phyloP scores from a whole-genome alignment of 495 filamentous ascomycete species.

The Penicillium maclennaniae region DNA sequence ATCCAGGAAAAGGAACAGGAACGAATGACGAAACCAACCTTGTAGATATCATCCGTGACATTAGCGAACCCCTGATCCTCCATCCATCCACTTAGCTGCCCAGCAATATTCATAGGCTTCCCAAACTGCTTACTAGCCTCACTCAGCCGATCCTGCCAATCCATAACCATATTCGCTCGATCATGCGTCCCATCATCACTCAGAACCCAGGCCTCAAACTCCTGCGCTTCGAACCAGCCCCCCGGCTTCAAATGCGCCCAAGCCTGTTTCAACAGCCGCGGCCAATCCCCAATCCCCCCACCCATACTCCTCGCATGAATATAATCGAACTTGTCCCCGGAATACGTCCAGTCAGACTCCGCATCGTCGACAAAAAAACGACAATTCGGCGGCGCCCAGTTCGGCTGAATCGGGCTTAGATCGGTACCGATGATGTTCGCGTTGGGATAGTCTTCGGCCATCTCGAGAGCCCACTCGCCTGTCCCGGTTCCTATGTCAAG shows the following conservation, averaged over 20 bases:
- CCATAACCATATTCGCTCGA: constrained; percentile 18
- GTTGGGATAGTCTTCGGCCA: constrained; percentile 54
- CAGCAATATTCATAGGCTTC: constrained; percentile 35
- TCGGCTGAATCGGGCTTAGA: constrained; percentile 53
- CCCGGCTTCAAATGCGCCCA: constrained; percentile 46
- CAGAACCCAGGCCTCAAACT: constrained; percentile 37
- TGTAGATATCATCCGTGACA: constrained; percentile 37
- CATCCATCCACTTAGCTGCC: constrained; percentile 25
- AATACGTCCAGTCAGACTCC: constrained; percentile 47
- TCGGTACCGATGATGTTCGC: constrained; percentile 62
- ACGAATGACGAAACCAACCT: constrained; percentile 23
- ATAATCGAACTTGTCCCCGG: constrained; percentile 41
- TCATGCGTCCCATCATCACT: constrained; percentile 40
- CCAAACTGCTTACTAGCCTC: constrained; percentile 36
- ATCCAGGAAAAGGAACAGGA: no score
- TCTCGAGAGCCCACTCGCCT: constrained; percentile 60
- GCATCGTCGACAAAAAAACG: constrained; percentile 49
- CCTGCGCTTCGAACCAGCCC: constrained; percentile 54
- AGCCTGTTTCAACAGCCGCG: constrained; percentile 31
- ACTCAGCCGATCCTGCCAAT: constrained; percentile 28
- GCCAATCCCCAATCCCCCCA: constrained; percentile 46
- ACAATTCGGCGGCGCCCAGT: constrained; percentile 47
- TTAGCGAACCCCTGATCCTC: constrained; percentile 31
- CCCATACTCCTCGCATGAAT: constrained; percentile 46
- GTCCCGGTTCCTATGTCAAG: constrained; percentile 55